These are phyloP conservation scores for Leishmania braziliensis DNA, from an alignment of 208 protist genomes.

Conservation along the genomic window DNA sequence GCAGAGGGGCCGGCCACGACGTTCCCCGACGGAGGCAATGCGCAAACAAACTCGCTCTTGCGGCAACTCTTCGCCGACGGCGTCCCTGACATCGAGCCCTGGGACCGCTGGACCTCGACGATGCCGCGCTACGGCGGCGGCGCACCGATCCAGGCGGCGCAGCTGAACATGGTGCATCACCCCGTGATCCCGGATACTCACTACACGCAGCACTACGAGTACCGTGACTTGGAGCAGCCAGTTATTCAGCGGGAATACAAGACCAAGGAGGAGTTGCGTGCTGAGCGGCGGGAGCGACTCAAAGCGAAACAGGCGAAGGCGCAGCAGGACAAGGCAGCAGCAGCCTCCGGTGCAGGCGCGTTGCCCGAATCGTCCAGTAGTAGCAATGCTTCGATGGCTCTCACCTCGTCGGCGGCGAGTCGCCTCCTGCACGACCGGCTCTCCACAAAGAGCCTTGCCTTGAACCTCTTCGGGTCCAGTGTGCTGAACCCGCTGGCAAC, in stretches of 20 bases:
- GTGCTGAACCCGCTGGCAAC: constrained; percentile 74
- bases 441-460: constrained; percentile 56
- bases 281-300: constrained; percentile 62
- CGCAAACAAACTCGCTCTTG: constrained; percentile 47
- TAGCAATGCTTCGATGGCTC: not conserved
- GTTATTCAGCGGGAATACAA: constrained; percentile 40
- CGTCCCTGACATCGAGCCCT: constrained; percentile 85
- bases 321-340: not conserved
- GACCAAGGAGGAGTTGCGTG: constrained; percentile 67
- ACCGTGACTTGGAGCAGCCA: constrained; percentile 27
- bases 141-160: constrained; percentile 21
- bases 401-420: constrained; percentile 13
- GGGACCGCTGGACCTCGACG: constrained; percentile 72
- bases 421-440: constrained; percentile 56
- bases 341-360: not conserved
- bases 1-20: not conserved
- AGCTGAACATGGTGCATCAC: constrained; percentile 53
- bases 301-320: constrained; percentile 43
- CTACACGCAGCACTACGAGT: constrained; percentile 58
- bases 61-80: constrained; percentile 56
- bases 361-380: not conserved
- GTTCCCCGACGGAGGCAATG: not conserved
- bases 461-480: constrained; percentile 62
- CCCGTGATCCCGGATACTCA: constrained; percentile 58
- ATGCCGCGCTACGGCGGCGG: constrained; percentile 62